phyloP scores from a whole-genome alignment of 306 rosid genomes.

The Mimosa pudica region DNA sequence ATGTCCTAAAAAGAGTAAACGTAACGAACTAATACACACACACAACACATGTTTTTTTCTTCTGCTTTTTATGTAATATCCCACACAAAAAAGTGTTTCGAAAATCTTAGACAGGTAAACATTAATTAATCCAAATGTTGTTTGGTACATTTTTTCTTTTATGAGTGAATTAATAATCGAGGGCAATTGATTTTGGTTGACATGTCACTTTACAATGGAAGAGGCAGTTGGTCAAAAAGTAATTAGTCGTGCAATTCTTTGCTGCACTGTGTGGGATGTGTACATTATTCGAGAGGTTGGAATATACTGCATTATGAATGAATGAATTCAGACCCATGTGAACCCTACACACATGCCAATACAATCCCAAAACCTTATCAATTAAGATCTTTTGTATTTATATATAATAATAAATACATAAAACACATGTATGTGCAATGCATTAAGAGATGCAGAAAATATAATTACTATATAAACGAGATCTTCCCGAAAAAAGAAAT shows the following conservation, averaged over 20 bases:
- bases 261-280: neutral
- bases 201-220: neutral
- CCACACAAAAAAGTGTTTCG: neutral
- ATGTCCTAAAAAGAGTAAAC: neutral
- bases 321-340: neutral
- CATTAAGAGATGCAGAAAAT: neutral
- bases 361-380: neutral
- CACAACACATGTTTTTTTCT: neutral
- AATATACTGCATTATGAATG: neutral
- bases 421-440: neutral
- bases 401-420: too few relatives aligned
- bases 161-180: neutral
- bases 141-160: slow-evolving; percentile 21
- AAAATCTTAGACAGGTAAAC: neutral
- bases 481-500: neutral
- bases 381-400: neutral
- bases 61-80: neutral
- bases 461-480: neutral
- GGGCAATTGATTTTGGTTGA: slow-evolving; percentile 10
- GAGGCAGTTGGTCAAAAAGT: slow-evolving; percentile 31
- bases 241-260: slow-evolving; percentile 9
- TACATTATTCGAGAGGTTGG: neutral
- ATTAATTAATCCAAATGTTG: slow-evolving; percentile 13
- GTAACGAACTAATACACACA: neutral
- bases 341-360: neutral